Percentiles rank a stretch among this genome's conserved stretches.
Conservation (phyloP, 345 rosid genomes). For the Theobroma cacao region DNA sequence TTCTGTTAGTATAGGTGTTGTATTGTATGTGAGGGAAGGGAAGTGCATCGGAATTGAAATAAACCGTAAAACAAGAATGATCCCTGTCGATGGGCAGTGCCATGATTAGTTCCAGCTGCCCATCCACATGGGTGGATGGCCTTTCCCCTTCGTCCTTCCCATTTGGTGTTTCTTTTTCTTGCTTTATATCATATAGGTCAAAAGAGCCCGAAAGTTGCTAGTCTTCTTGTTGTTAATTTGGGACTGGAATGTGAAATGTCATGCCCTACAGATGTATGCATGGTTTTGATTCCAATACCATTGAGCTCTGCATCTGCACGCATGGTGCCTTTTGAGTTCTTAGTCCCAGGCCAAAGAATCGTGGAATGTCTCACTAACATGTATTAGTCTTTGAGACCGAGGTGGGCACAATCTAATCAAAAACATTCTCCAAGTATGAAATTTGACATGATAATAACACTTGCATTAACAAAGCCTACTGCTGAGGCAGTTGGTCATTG, state of each 20-base stretch:
- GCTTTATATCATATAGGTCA: neutral
- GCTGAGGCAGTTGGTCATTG: neutral
- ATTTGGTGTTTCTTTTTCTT: neutral
- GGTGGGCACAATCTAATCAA: no score
- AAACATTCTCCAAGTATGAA: no score
- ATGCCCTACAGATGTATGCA: no score
- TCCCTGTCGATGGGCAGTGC: conserved; percentile 12
- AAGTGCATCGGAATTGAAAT: neutral
- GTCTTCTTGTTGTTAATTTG: no score
- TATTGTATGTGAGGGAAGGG: no score
- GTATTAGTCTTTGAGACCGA: no score
- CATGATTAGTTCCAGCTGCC: neutral
- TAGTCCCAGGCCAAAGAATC: neutral
- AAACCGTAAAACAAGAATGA: neutral
- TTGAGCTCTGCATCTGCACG: neutral
- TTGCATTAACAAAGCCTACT: no score
- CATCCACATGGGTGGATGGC: neutral
- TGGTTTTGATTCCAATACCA: neutral
- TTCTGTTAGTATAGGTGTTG: no score
- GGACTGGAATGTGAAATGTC: neutral
- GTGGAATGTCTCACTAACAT: neutral
- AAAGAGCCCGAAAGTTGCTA: neutral
- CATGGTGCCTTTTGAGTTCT: neutral
- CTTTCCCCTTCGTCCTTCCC: neutral
- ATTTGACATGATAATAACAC: no score